A percentile compares a stretch with the other conserved stretches of the same genome.
Conservation (phyloP, 768 basidiomycete genomes). For the Tricholoma sp. region DNA sequence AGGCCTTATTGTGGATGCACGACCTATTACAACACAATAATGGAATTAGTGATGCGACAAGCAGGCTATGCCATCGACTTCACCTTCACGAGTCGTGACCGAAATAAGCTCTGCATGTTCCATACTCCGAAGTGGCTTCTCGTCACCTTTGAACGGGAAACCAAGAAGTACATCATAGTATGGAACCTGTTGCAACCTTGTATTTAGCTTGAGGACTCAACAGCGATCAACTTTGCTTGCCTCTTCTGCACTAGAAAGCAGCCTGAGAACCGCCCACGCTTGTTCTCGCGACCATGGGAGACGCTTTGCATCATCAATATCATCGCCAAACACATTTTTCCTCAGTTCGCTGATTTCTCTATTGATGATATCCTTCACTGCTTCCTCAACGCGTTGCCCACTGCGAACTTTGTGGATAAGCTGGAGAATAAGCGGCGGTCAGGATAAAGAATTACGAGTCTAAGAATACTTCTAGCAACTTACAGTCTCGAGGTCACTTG, state of each 20-base stretch:
- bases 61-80: not conserved
- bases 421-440: conserved; percentile 30
- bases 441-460: not conserved
- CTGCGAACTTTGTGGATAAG: conserved; percentile 81
- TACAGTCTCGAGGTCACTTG: conserved; percentile 84
- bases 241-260: conserved; percentile 62
- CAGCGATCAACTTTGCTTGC: conserved; percentile 31
- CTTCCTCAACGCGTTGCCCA: conserved; percentile 67
- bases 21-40: conserved; percentile 39
- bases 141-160: conserved; percentile 91
- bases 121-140: conserved; percentile 72
- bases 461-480: conserved; percentile 20
- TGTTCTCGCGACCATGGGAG: conserved; percentile 85
- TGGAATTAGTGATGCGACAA: not conserved
- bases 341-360: conserved; percentile 78
- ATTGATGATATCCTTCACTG: conserved; percentile 85
- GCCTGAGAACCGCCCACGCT: conserved; percentile 78
- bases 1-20: conserved; percentile 78
- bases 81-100: conserved; percentile 73
- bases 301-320: conserved; percentile 78
- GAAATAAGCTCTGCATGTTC: conserved; percentile 87
- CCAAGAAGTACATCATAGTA: conserved; percentile 80
- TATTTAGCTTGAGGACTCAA: not conserved
- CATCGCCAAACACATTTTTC: conserved; percentile 93
- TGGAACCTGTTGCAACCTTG: conserved; percentile 44